These are phyloP conservation scores for Boletales sp. DNA, from an alignment of 768 basidiomycete genomes.

Conservation along the genomic window DNA sequence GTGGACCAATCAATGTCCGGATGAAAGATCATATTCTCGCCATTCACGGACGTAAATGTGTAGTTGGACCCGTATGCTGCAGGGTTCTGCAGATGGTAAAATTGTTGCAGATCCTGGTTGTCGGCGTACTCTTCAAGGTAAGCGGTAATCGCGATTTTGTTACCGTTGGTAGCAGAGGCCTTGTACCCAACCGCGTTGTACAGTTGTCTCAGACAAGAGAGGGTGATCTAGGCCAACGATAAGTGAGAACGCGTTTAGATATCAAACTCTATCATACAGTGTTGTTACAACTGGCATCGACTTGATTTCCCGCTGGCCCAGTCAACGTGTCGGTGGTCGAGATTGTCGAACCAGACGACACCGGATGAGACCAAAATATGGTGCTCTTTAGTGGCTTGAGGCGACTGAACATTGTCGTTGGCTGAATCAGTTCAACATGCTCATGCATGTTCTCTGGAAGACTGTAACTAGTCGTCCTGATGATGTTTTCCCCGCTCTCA, in stretches of 20 bases:
- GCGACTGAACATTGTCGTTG: constrained; percentile 65
- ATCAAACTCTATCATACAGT: constrained; percentile 17
- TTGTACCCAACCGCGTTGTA: constrained; percentile 50
- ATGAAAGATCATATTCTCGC: constrained; percentile 26
- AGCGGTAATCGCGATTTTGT: constrained; percentile 52
- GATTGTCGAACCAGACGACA: background rate
- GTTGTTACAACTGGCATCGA: constrained; percentile 47
- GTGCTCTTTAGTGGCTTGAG: constrained; percentile 42
- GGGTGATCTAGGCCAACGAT: constrained; percentile 36
- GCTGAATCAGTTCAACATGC: constrained; percentile 67
- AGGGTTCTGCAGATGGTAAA: constrained; percentile 47
- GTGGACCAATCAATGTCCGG: background rate
- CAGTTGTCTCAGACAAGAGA: constrained; percentile 50
- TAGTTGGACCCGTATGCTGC: constrained; percentile 49
- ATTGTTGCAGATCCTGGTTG: constrained; percentile 45
- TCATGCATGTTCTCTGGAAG: constrained; percentile 55
- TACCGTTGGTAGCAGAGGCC: constrained; percentile 41
- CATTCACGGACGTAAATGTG: constrained; percentile 51
- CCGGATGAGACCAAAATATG: constrained; percentile 28
- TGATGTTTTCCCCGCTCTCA: constrained; percentile 47
- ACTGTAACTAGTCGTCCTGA: constrained; percentile 69
- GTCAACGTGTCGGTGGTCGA: constrained; percentile 16
- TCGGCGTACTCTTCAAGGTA: constrained; percentile 58
- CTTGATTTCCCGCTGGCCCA: constrained; percentile 33
- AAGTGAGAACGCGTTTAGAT: background rate